Conservation (phyloP, 2,329 filamentous ascomycete genomes). For the Penicillium rolfsii region DNA sequence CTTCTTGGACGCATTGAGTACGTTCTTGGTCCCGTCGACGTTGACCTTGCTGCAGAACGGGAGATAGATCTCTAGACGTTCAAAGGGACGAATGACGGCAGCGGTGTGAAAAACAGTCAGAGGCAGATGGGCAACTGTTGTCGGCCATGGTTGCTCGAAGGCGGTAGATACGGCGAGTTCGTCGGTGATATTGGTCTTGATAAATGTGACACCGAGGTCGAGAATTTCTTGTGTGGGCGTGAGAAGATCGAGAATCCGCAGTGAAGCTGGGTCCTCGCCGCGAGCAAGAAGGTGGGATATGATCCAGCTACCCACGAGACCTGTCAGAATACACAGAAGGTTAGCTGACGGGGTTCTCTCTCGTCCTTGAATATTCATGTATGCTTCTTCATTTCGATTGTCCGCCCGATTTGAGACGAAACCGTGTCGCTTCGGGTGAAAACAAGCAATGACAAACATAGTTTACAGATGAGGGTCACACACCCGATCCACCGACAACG, state of each 20-base stretch:
- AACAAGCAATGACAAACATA: background rate
- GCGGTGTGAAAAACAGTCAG: conserved; percentile 63
- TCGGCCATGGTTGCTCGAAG: conserved; percentile 55
- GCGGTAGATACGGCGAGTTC: conserved; percentile 48
- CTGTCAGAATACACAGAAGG: conserved; percentile 34
- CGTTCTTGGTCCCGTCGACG: conserved; percentile 54
- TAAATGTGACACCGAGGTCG: conserved; percentile 49
- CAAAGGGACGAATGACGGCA: conserved; percentile 57
- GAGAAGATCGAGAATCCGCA: conserved; percentile 59
- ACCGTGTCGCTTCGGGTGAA: background rate
- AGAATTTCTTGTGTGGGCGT: conserved; percentile 51
- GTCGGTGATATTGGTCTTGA: conserved; percentile 57
- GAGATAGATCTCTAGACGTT: conserved; percentile 53
- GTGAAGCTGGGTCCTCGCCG: conserved; percentile 55
- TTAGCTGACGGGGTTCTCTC: conserved; percentile 6
- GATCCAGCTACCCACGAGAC: conserved; percentile 60
- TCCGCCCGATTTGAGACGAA: background rate
- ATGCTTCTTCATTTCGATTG: background rate
- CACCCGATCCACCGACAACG: conserved; percentile 45
- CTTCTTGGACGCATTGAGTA: conserved; percentile 52
- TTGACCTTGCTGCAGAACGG: conserved; percentile 55
- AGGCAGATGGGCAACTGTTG: conserved; percentile 47
- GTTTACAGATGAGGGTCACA: conserved; percentile 9
- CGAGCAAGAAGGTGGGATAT: conserved; percentile 58
- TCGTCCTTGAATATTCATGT: background rate